Evolutionary conservation across 345 rosid species (phyloP).

Genomic region (Melaleuca alternifolia): DNA sequence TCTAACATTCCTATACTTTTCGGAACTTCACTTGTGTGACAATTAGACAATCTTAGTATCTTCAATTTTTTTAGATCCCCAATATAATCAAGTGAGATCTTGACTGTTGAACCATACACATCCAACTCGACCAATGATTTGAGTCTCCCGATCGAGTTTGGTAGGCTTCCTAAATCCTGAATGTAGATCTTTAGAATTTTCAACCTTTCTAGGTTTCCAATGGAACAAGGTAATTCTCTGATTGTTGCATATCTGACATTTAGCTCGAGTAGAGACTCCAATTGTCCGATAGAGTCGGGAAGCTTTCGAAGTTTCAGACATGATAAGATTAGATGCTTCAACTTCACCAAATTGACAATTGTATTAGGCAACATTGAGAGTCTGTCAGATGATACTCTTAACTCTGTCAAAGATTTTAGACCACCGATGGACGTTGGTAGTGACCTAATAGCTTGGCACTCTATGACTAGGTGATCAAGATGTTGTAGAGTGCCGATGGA

Average conservation of each 20-base stretch:
- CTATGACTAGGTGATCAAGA: neutral
- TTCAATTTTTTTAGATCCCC: neutral
- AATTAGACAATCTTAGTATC: accelerated
- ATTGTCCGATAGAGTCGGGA: neutral
- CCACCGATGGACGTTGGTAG: neutral
- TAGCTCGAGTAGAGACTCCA: neutral
- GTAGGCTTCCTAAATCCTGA: neutral
- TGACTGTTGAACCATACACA: neutral
- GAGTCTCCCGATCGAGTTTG: neutral
- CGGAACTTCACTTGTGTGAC: neutral
- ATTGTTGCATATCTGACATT: neutral
- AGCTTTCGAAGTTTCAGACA: neutral
- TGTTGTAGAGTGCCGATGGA: neutral
- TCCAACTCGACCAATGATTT: neutral
- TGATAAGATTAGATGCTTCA: no score
- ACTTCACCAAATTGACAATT: no score
- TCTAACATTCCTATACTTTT: neutral
- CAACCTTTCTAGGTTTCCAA: neutral
- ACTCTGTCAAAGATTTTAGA: neutral
- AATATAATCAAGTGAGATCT: neutral
- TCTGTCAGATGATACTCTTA: neutral
- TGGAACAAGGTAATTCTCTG: neutral
- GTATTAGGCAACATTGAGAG: no score
- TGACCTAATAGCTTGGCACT: neutral
- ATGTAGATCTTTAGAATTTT: neutral